A percentile compares a stretch with the other conserved stretches of the same genome.
phyloP scores from a whole-genome alignment of 768 basidiomycete species.

The Amylocystis lapponica region DNA sequence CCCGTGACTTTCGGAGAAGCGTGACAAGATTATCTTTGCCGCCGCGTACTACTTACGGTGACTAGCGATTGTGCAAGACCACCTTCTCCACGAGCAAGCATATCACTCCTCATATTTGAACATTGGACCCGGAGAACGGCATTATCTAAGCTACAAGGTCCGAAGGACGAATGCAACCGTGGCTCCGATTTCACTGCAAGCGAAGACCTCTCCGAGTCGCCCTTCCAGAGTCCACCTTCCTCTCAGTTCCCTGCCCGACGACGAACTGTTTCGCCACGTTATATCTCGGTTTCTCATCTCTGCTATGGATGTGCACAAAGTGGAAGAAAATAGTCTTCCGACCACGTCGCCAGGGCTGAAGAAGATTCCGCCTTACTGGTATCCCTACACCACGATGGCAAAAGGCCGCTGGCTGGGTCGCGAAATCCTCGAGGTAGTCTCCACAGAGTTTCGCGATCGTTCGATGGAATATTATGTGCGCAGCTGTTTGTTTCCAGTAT shows the following conservation, averaged over 20 bases:
- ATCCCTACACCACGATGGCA: conserved; percentile 88
- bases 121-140: too few relatives aligned
- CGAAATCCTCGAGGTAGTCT: conserved; percentile 86
- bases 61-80: too few relatives aligned
- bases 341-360: conserved; percentile 44
- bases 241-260: conserved; percentile 43
- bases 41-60: too few relatives aligned
- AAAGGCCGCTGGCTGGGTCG: conserved; percentile 87
- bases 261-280: conserved; percentile 53
- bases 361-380: conserved; percentile 87
- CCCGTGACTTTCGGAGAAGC: too few relatives aligned
- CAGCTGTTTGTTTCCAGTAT: conserved; percentile 12
- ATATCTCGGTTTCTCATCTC: conserved; percentile 46
- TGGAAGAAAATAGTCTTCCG: background rate
- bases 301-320: conserved; percentile 32
- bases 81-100: too few relatives aligned
- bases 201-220: too few relatives aligned
- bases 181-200: too few relatives aligned
- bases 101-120: too few relatives aligned
- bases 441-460: conserved; percentile 90
- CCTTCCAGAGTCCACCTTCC: conserved; percentile 21
- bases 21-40: too few relatives aligned
- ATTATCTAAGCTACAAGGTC: too few relatives aligned
- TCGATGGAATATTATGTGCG: conserved; percentile 95
- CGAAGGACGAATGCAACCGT: too few relatives aligned